Percentiles rank a stretch among this genome's conserved stretches.
phyloP scores from a whole-genome alignment of 768 basidiomycete genomes.

The Gautieria morchelliformis region DNA sequence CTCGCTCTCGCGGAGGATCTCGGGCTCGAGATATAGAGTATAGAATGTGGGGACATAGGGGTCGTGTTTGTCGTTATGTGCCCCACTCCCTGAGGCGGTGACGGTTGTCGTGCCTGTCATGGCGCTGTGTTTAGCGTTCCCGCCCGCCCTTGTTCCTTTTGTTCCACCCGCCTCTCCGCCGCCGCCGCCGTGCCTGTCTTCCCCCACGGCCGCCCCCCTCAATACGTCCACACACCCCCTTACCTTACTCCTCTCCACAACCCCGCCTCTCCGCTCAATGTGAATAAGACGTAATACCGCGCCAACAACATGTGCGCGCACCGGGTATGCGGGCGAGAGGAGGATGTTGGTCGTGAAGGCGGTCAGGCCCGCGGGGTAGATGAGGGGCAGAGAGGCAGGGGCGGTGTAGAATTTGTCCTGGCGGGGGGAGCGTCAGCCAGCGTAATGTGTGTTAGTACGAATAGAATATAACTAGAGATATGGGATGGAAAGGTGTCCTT shows the following conservation, averaged over 20 bases:
- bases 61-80: too few species aligned
- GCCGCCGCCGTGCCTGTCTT: too few species aligned
- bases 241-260: too few species aligned
- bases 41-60: constrained; percentile 45
- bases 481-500: neutral
- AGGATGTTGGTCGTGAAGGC: constrained; percentile 82
- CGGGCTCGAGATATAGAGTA: constrained; percentile 74
- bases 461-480: constrained; percentile 15
- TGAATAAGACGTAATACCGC: too few species aligned
- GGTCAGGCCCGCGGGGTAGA: constrained; percentile 70
- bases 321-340: constrained; percentile 34
- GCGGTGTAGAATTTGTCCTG: constrained; percentile 90
- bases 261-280: too few species aligned
- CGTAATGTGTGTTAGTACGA: neutral
- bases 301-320: neutral
- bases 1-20: constrained; percentile 67
- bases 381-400: constrained; percentile 63
- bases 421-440: neutral
- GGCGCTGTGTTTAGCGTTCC: too few species aligned
- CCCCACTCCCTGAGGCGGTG: too few species aligned
- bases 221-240: too few species aligned
- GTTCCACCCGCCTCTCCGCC: too few species aligned
- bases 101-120: too few species aligned
- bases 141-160: too few species aligned
- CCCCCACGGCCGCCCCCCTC: too few species aligned